Conservation (phyloP, 345 rosid species). For the Pseudoturritis turrita region DNA sequence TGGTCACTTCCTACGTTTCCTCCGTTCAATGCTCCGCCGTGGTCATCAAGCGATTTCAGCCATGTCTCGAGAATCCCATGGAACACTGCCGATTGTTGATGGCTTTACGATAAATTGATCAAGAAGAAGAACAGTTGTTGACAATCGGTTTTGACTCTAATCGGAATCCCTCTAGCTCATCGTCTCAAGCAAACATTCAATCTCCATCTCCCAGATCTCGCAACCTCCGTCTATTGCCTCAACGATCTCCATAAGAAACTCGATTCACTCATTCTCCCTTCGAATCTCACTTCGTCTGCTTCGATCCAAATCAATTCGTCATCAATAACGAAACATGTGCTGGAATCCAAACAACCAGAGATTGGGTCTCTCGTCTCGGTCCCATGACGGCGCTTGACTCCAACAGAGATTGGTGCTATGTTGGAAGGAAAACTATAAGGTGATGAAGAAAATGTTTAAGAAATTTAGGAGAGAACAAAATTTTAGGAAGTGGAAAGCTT, state of each 20-base stretch:
- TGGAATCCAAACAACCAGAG: slow-evolving; percentile 38
- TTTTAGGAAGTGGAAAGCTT: too few species aligned
- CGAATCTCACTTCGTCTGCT: slow-evolving; percentile 43
- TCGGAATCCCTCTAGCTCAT: slow-evolving; percentile 51
- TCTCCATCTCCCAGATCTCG: slow-evolving; percentile 53
- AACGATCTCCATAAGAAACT: slow-evolving; percentile 51
- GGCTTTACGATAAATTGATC: slow-evolving; percentile 15
- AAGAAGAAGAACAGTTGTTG: slow-evolving; percentile 42
- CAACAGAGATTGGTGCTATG: too few species aligned
- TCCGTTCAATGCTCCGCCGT: too few species aligned
- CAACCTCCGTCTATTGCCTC: slow-evolving; percentile 61
- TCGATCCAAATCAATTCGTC: slow-evolving; percentile 56
- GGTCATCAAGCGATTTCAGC: too few species aligned
- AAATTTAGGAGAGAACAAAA: too few species aligned
- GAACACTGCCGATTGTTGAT: slow-evolving; percentile 51
- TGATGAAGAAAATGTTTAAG: too few species aligned
- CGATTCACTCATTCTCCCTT: slow-evolving; percentile 43
- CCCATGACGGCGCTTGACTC: slow-evolving; percentile 47
- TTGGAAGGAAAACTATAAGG: too few species aligned
- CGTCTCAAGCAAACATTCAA: slow-evolving; percentile 55
- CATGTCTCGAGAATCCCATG: slow-evolving; percentile 63
- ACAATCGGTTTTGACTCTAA: slow-evolving; percentile 44
- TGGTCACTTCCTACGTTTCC: too few species aligned
- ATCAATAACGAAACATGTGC: slow-evolving; percentile 48
- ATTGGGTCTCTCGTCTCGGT: slow-evolving; percentile 61